Evolutionary conservation across 2,329 filamentous ascomycete species (phyloP).

Genomic region (Byssochlamys sp.): DNA sequence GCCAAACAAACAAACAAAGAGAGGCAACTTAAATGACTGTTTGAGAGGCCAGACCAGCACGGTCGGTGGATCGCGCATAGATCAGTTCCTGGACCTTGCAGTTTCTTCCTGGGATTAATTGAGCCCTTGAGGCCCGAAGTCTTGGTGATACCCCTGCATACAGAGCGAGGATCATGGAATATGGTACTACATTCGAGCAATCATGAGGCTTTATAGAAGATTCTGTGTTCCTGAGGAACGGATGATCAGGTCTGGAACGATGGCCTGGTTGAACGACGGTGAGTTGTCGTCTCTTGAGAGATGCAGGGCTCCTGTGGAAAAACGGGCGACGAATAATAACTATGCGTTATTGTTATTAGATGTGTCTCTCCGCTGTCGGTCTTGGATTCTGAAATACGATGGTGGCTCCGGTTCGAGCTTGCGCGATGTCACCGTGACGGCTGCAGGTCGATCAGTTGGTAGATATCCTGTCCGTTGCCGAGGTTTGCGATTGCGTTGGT

Average conservation of each 20-base stretch:
- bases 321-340: background rate
- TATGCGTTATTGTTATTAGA: background rate
- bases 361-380: background rate
- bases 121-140: background rate
- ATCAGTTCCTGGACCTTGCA: background rate
- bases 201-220: background rate
- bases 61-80: background rate
- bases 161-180: background rate
- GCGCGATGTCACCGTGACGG: background rate
- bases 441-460: background rate
- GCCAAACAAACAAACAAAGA: background rate
- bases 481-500: no score
- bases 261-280: background rate
- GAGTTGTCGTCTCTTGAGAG: background rate
- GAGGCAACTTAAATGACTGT: no score
- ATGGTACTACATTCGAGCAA: background rate
- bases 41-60: background rate
- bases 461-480: background rate
- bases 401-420: background rate
- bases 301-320: background rate
- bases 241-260: background rate
- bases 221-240: background rate
- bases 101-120: no score
- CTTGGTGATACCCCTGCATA: background rate
- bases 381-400: background rate